Base-by-base conservation (phyloP, 2,329 filamentous ascomycete genomes). In the Aspergillus pseudonomiae region DNA sequence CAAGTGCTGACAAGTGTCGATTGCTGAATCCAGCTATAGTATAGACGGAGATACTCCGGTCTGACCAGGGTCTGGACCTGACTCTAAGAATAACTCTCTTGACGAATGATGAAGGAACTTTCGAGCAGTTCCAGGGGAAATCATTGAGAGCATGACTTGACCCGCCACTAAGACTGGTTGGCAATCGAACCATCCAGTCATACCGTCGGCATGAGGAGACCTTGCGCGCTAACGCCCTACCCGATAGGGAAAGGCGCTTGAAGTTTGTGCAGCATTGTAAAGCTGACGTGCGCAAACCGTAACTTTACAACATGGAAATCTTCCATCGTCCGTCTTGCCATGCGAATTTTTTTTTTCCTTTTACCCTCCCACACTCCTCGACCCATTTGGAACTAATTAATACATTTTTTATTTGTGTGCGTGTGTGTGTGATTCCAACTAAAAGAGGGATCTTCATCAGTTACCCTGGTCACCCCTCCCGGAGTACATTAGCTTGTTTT, bases 231-330 rank as follows among this genome's bases (percentile, higher is more conserved):
- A 54, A 56, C 12, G 28, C 10, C 39, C 21, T n/a, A 7, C 50
- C 61, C 43, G 50, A 63, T 60, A 19, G 34, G 50, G 61, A 12
- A 55, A 43, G 34, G 61, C 6, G 41, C 30, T 41, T 32, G 48
- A 34, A 39, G 48, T 55, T 39, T 39, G 52, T 55, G 52, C 30
- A 39, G 32, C 21, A 34, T 48, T 14, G 52, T 36, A 59, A 48
- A 56, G 60, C 58, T 63, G 61, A 63, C 61, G 43, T 61, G 58
- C 63, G 60, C 64, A 63, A 63, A 65, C 61, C 36, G 60, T 59
- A 62, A 59, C 60, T 59, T 60, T 60, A 57, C 55, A 28, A 41
- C 28, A 53, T 10, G 14, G 32, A 41, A 12, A n/a, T 50, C 46
- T 59, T 41, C 30, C 34, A 36, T 26, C 9, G 4, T 52, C 10